phyloP scores from a whole-genome alignment of 2,329 filamentous ascomycete species.

The Epichloe hybrida region DNA sequence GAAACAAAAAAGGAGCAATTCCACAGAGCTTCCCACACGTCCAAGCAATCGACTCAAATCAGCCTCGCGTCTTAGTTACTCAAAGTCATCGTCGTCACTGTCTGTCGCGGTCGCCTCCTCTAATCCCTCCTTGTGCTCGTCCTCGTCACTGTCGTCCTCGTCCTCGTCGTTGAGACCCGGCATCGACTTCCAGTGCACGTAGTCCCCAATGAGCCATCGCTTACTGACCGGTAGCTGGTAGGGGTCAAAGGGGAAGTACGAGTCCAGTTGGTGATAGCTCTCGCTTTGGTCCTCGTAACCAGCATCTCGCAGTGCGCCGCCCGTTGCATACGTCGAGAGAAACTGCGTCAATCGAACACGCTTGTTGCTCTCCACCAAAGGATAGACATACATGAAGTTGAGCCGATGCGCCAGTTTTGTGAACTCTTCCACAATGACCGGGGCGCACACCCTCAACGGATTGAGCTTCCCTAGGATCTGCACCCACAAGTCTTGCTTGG shows the following conservation, averaged over 20 bases:
- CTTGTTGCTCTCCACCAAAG: slow-evolving; percentile 84
- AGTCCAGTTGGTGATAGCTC: slow-evolving; percentile 72
- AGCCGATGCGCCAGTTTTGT: slow-evolving; percentile 77
- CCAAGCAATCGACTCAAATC: background rate
- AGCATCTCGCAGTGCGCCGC: slow-evolving; percentile 39
- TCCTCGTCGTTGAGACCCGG: slow-evolving; percentile 51
- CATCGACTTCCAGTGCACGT: slow-evolving; percentile 66
- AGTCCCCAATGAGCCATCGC: slow-evolving; percentile 75
- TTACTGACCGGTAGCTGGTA: slow-evolving; percentile 82
- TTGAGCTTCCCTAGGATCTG: slow-evolving; percentile 90
- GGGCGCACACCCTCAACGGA: slow-evolving; percentile 87
- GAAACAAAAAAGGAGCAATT: background rate
- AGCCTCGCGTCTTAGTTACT: slow-evolving; percentile 14
- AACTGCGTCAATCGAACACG: slow-evolving; percentile 66
- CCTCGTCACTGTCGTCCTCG: slow-evolving; percentile 40
- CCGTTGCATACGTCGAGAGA: slow-evolving; percentile 42
- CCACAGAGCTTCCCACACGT: slow-evolving; percentile 9
- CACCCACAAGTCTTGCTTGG: slow-evolving; percentile 59
- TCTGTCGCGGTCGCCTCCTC: slow-evolving; percentile 40
- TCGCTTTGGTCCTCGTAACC: slow-evolving; percentile 47
- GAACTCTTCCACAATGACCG: slow-evolving; percentile 81
- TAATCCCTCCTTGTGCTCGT: slow-evolving; percentile 30
- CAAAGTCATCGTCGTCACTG: slow-evolving; percentile 29
- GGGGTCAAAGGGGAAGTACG: slow-evolving; percentile 95
- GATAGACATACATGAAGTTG: slow-evolving; percentile 78